These are phyloP conservation scores for Diaporthe sp. DNA, from an alignment of 2,329 filamentous ascomycete species.

Conservation along the genomic window DNA sequence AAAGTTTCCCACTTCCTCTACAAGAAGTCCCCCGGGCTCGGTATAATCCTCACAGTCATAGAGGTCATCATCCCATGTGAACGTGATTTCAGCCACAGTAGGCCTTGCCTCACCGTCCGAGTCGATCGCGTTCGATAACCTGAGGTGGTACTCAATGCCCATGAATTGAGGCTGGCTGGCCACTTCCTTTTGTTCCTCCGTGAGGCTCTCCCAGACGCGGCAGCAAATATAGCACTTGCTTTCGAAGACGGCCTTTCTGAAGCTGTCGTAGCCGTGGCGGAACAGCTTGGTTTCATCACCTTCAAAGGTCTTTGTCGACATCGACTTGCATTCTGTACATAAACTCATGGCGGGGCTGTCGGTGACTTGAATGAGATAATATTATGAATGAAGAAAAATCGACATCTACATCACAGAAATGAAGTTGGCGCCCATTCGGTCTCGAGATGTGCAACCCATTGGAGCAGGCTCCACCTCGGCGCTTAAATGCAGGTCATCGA, in stretches of 20 bases:
- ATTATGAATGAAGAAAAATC: too few relatives aligned
- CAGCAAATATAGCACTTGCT: slow-evolving; percentile 18
- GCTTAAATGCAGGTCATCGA: background rate
- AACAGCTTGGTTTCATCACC: background rate
- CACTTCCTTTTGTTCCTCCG: slow-evolving; percentile 14
- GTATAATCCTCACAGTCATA: slow-evolving; percentile 32
- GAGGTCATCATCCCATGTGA: slow-evolving; percentile 9
- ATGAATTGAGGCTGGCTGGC: background rate
- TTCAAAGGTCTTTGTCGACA: too few relatives aligned
- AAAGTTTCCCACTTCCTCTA: background rate
- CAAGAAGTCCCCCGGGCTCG: background rate
- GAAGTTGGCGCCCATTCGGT: background rate
- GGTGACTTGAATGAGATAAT: too few relatives aligned
- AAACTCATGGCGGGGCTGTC: too few relatives aligned
- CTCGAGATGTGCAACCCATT: background rate
- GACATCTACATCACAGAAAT: too few relatives aligned
- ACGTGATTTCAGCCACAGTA: too few relatives aligned
- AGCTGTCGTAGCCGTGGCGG: background rate
- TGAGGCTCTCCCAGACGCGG: slow-evolving; percentile 27
- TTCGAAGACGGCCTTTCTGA: background rate
- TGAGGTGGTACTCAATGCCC: background rate
- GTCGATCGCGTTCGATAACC: too few relatives aligned
- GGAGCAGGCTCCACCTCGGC: slow-evolving; percentile 8
- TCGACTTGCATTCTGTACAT: too few relatives aligned
- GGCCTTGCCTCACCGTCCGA: too few relatives aligned